phyloP scores from a whole-genome alignment of 306 rosid species.

The Cicer arietinum region DNA sequence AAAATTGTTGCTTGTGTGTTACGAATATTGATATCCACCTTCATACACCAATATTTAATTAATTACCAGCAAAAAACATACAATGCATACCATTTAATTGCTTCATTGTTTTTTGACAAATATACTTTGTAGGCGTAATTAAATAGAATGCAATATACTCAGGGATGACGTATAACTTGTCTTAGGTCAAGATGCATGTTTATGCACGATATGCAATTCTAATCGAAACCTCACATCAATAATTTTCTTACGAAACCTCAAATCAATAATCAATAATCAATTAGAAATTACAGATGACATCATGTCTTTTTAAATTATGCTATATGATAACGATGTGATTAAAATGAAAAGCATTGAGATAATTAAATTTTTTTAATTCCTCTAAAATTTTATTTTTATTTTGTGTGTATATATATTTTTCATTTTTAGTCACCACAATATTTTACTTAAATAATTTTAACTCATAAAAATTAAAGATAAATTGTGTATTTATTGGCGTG shows the following conservation, averaged over 20 bases:
- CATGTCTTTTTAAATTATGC: too few species aligned
- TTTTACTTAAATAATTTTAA: too few species aligned
- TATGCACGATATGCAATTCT: neutral
- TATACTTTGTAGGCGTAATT: constrained; percentile 35
- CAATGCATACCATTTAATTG: neutral
- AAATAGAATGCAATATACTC: constrained; percentile 61
- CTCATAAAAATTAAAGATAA: too few species aligned
- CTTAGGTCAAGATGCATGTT: constrained; percentile 44
- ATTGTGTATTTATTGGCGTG: too few species aligned
- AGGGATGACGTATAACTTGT: constrained; percentile 46
- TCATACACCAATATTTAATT: constrained; percentile 22
- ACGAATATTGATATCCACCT: constrained; percentile 32
- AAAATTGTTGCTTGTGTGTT: neutral
- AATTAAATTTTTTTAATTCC: too few species aligned
- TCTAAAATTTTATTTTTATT: too few species aligned
- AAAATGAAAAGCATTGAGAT: too few species aligned
- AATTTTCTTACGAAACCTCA: neutral
- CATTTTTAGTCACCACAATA: too few species aligned
- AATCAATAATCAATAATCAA: neutral
- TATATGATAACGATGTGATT: too few species aligned
- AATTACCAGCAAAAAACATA: neutral
- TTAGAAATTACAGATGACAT: constrained; percentile 1
- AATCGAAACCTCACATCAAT: neutral
- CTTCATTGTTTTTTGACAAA: neutral
- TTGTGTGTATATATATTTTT: too few species aligned